Evolutionary conservation across 495 filamentous ascomycete species (phyloP).

Genomic region (Podospora fimiseda): DNA sequence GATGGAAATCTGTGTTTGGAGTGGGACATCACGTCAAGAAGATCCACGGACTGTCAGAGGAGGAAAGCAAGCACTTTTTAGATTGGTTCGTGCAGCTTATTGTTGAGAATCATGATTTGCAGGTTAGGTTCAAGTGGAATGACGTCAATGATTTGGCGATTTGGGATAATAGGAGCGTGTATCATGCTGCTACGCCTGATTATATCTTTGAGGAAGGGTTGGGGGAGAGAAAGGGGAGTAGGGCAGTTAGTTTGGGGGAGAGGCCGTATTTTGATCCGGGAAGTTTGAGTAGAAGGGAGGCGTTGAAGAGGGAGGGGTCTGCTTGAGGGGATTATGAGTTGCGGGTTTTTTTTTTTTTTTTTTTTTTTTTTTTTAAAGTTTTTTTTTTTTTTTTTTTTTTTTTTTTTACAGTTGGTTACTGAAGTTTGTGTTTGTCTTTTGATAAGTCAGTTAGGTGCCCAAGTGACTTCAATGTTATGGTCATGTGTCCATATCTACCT

Average conservation of each 20-base stretch:
- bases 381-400: neutral
- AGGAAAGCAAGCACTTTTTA: constrained; percentile 58
- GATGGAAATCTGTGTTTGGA: constrained; percentile 68
- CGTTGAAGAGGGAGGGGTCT: constrained; percentile 24
- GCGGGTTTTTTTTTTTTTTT: neutral
- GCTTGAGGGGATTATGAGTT: neutral
- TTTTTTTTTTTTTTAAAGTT: neutral
- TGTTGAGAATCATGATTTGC: constrained; percentile 72
- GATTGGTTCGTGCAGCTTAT: constrained; percentile 58
- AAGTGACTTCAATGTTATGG: too few species aligned
- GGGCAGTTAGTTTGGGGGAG: constrained; percentile 63
- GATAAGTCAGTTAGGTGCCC: too few species aligned
- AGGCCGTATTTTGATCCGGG: constrained; percentile 59
- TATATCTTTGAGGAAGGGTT: constrained; percentile 48
- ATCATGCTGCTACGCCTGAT: constrained; percentile 67
- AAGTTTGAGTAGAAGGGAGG: constrained; percentile 54
- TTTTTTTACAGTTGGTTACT: neutral
- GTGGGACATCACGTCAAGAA: constrained; percentile 54
- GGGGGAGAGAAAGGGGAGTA: constrained; percentile 54
- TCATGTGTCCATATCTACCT: too few species aligned
- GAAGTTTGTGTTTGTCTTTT: neutral
- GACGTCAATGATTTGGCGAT: constrained; percentile 61
- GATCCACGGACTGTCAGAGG: constrained; percentile 61
- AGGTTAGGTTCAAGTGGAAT: constrained; percentile 64
- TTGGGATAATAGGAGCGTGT: constrained; percentile 71